Conservation (phyloP, 2,329 filamentous ascomycete species). For the Paramyrothecium sp. region DNA sequence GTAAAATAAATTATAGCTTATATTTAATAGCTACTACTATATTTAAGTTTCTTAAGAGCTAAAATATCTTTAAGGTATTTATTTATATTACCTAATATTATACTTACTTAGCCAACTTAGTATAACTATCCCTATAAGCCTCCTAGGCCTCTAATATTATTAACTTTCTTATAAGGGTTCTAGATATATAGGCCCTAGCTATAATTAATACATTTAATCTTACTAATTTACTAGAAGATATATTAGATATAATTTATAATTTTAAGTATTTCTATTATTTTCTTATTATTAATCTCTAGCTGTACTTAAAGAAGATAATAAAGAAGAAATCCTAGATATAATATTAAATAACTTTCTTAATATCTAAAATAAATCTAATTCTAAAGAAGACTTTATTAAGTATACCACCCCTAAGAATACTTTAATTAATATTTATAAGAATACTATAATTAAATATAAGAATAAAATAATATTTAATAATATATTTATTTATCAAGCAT, state of each 20-base stretch:
- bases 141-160: no score
- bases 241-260: neutral
- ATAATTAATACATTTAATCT: neutral
- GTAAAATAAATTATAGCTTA: neutral
- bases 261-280: neutral
- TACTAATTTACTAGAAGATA: neutral
- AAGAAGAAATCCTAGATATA: neutral
- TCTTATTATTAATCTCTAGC: neutral
- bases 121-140: no score
- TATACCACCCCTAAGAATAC: neutral
- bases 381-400: neutral
- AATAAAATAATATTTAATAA: neutral
- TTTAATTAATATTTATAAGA: neutral
- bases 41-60: neutral
- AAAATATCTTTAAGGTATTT: neutral
- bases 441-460: neutral
- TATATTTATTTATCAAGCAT: neutral
- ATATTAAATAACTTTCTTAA: no score
- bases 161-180: no score
- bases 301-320: neutral
- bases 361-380: neutral
- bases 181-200: no score
- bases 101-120: no score
- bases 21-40: neutral
- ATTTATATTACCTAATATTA: no score